phyloP scores from a whole-genome alignment of 768 basidiomycete species.

The Suillus alpinus region DNA sequence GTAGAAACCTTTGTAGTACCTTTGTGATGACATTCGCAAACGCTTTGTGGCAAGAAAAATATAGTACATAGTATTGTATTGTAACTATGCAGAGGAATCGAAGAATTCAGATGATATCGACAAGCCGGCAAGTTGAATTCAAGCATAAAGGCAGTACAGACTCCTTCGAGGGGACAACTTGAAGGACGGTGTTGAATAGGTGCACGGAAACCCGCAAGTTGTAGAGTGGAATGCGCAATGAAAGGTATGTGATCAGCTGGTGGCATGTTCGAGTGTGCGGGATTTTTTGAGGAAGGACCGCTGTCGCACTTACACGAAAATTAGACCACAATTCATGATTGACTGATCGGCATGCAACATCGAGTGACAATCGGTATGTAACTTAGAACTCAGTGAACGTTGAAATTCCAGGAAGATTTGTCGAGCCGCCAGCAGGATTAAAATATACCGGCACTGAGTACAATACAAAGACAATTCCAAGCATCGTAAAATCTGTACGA shows the following conservation, averaged over 20 bases:
- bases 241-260: background rate
- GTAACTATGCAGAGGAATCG: background rate
- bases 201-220: background rate
- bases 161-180: background rate
- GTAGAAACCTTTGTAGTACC: background rate
- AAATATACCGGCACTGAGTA: slow-evolving; percentile 4
- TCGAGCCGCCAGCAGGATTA: background rate
- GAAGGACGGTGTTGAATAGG: background rate
- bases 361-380: background rate
- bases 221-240: background rate
- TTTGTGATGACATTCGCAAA: background rate
- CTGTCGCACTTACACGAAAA: background rate
- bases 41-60: background rate
- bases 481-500: background rate
- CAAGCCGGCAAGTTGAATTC: background rate
- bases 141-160: background rate
- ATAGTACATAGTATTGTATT: background rate
- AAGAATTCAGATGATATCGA: background rate
- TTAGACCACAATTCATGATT: background rate
- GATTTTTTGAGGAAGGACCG: background rate
- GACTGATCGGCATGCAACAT: background rate
- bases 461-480: slow-evolving; percentile 1
- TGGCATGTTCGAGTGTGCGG: background rate
- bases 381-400: background rate
- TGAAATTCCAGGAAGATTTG: background rate